A percentile compares a stretch with the other conserved stretches of the same genome.
Evolutionary conservation across 2,329 filamentous ascomycete genomes (phyloP).

Genomic region (Ophiocordyceps camponoti-saundersi): DNA sequence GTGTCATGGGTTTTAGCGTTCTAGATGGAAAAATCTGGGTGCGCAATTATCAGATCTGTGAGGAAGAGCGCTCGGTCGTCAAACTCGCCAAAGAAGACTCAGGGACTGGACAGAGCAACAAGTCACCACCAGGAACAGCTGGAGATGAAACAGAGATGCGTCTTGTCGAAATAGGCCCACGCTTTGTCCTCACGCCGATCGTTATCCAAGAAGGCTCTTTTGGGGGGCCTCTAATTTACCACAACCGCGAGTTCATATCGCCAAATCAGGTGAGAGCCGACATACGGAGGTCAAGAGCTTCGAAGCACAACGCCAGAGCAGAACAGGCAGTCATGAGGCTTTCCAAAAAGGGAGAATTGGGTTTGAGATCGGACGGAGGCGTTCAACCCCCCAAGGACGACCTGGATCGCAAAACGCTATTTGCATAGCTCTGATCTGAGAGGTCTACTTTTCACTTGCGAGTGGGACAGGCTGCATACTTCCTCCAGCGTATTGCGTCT

Average conservation of each 20-base stretch:
- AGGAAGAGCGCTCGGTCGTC: slow-evolving; percentile 48
- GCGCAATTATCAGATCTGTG: slow-evolving; percentile 82
- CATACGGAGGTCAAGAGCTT: slow-evolving; percentile 57
- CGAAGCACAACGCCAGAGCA: slow-evolving; percentile 57
- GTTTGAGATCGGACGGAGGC: slow-evolving; percentile 51
- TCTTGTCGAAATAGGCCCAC: slow-evolving; percentile 82
- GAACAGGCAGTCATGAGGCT: slow-evolving; percentile 58
- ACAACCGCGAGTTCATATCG: slow-evolving; percentile 94
- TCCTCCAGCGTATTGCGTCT: neutral
- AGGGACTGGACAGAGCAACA: slow-evolving; percentile 19
- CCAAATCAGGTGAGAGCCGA: slow-evolving; percentile 89
- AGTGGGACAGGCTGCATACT: neutral
- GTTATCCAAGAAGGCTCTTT: slow-evolving; percentile 92
- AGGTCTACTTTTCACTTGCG: neutral
- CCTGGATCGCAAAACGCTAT: slow-evolving; percentile 61
- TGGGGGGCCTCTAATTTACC: slow-evolving; percentile 90
- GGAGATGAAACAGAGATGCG: slow-evolving; percentile 58
- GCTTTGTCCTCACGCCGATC: slow-evolving; percentile 86
- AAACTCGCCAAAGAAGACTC: slow-evolving; percentile 24
- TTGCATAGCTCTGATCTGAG: slow-evolving; percentile 24
- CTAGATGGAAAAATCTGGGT: slow-evolving; percentile 94
- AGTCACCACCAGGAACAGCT: slow-evolving; percentile 17
- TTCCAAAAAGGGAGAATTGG: slow-evolving; percentile 60
- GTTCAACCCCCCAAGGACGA: slow-evolving; percentile 46
- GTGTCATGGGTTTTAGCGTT: slow-evolving; percentile 81